phyloP scores from a whole-genome alignment of 2,329 filamentous ascomycete species.

The Pseudogymnoascus sp. region DNA sequence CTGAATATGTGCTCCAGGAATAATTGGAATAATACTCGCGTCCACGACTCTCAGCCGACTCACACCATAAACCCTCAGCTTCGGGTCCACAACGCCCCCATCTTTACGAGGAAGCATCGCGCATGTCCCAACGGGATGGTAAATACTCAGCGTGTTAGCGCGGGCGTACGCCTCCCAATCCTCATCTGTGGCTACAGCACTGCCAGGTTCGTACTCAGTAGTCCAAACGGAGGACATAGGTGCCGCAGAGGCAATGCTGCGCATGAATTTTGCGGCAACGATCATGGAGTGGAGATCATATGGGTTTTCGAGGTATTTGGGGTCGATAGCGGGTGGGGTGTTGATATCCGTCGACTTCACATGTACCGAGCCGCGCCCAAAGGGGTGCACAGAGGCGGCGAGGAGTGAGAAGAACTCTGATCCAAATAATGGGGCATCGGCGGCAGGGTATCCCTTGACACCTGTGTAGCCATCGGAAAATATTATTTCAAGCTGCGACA shows the following conservation, averaged over 20 bases:
- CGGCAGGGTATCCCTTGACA: conserved; percentile 20
- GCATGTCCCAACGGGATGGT: conserved; percentile 19
- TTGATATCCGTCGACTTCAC: conserved; percentile 36
- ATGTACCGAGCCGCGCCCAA: conserved; percentile 51
- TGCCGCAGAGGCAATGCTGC: conserved; percentile 16
- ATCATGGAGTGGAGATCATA: conserved; percentile 38
- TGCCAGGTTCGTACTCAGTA: conserved; percentile 21
- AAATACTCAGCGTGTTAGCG: conserved; percentile 10
- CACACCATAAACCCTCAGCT: conserved; percentile 21
- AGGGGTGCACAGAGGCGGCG: conserved; percentile 47
- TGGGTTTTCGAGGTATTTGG: conserved; percentile 45
- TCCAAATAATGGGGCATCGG: conserved; percentile 15
- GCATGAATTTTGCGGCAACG: conserved; percentile 17
- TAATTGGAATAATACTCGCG: conserved; percentile 19
- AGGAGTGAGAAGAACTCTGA: conserved; percentile 30
- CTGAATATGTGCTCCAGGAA: conserved; percentile 16
- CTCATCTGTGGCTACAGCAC: conserved; percentile 7
- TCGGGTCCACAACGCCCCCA: conserved; percentile 20
- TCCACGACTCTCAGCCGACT: conserved; percentile 21
- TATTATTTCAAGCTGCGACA: conserved; percentile 23
- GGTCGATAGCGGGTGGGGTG: conserved; percentile 41
- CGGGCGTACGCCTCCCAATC: conserved; percentile 12
- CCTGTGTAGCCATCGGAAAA: conserved; percentile 41
- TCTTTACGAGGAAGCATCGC: conserved; percentile 18
- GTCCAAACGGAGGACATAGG: conserved; percentile 17